These are phyloP conservation scores for Naumovozyma castellii DNA, from an alignment of 805 yeast species.

Conservation along the genomic window DNA sequence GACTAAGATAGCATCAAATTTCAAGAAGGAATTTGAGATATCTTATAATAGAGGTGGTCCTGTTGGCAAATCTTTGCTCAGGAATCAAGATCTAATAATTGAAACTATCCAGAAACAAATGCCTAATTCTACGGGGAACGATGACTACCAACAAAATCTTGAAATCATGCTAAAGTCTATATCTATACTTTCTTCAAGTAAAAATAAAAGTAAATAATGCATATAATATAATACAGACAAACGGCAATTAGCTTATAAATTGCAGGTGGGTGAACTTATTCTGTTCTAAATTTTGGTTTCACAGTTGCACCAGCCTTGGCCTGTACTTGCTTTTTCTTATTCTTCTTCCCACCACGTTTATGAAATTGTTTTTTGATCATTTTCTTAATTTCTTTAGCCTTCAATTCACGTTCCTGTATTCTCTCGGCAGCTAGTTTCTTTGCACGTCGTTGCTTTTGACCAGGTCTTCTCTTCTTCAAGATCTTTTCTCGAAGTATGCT, in stretches of 20 bases:
- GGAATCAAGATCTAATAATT: slow-evolving; percentile 14
- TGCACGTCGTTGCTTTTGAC: slow-evolving; percentile 28
- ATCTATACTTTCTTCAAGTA: slow-evolving; percentile 6
- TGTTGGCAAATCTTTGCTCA: slow-evolving; percentile 24
- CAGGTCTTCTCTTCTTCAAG: slow-evolving; percentile 21
- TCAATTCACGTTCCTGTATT: slow-evolving; percentile 18
- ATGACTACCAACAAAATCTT: slow-evolving; percentile 9
- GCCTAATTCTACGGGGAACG: slow-evolving; percentile 7
- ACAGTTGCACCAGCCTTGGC: slow-evolving; percentile 12
- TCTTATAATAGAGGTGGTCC: slow-evolving; percentile 30
- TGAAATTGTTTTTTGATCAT: slow-evolving; percentile 27
- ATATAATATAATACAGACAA: not conserved
- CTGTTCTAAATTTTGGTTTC: slow-evolving; percentile 11
- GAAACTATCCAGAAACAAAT: slow-evolving; percentile 16
- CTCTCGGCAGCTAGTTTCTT: slow-evolving; percentile 17
- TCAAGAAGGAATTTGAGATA: slow-evolving; percentile 26
- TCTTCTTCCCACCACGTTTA: slow-evolving; percentile 31
- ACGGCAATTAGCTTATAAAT: not conserved
- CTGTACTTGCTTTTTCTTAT: slow-evolving; percentile 16
- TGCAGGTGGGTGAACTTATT: slow-evolving; percentile 1
- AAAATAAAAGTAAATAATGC: not conserved
- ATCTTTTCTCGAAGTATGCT: slow-evolving; percentile 6
- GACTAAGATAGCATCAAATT: slow-evolving; percentile 17
- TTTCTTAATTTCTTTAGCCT: slow-evolving; percentile 19
- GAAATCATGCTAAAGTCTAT: slow-evolving; percentile 19